Base-by-base conservation (phyloP, 202 grass and related monocot genomes). In the Panicum virgatum region DNA sequence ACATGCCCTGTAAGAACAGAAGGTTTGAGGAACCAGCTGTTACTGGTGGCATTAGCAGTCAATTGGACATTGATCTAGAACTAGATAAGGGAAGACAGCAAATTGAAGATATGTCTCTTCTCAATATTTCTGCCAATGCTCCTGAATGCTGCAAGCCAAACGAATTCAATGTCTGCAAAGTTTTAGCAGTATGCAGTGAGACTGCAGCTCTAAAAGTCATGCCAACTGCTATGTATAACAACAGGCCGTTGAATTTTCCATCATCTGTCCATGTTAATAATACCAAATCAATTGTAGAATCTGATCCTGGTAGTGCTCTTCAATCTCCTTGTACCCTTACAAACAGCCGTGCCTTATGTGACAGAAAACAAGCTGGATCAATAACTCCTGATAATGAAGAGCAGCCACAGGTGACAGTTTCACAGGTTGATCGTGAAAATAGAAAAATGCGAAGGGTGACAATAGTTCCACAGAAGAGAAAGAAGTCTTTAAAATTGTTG, bases 11-110 rank as follows among this genome's bases (percentile, higher is more conserved):
- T 62, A 54, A 78, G 64, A 73, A 51, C 12, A 40, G 40, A 80
- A 86, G 45, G 40, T 38, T 50, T 84, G 66, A 12, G 82, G 67
- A 42, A 15, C 56, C 44, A 67, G 42, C 32, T 81, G 25, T 46
- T 72, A 34, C 38, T 84, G 32, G 8, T 76, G 46, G 70, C 32
- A 6, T 69, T 76, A 71, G 51, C 48, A 36, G 39, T 62, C 42
- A 50, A 44, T 62, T 78, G 36, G 71, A 61, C 37, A 70, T 88
- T 48, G 73, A 85, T 91, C 78, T 88, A 58, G 82, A 79, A 73
- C 70, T 85, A 79, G 14, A n/a, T 69, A 88, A 86, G 19, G 75
- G 66, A 72, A 82, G 61, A 59, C 37, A 37, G 36, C 45, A 64
- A 71, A 70, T 29, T 40, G 57, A 70, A 59, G 60, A 20, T 32